Conservation (phyloP, 2,329 filamentous ascomycete genomes). For the Botrytis byssoidea region DNA sequence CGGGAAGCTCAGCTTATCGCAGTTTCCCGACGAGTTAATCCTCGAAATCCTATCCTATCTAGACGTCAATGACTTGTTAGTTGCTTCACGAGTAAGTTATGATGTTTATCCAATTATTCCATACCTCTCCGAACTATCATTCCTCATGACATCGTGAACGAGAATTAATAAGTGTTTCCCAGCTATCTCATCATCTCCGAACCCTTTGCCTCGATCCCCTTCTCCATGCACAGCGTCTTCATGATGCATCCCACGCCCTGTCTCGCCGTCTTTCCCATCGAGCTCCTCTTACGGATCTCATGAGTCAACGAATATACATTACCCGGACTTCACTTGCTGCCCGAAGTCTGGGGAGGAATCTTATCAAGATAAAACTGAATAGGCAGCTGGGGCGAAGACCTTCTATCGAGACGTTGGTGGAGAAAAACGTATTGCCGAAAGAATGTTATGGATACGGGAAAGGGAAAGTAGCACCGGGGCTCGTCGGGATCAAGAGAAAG, state of each 20-base stretch:
- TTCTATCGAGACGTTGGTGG: slow-evolving; percentile 58
- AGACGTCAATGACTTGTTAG: slow-evolving; percentile 44
- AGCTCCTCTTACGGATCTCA: slow-evolving; percentile 61
- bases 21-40: slow-evolving; percentile 42
- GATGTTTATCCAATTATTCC: background rate
- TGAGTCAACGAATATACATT: slow-evolving; percentile 63
- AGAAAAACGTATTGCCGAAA: slow-evolving; percentile 61
- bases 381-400: slow-evolving; percentile 60
- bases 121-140: background rate
- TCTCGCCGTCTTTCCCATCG: slow-evolving; percentile 56
- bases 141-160: too few relatives aligned
- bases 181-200: slow-evolving; percentile 55
- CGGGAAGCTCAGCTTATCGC: slow-evolving; percentile 5
- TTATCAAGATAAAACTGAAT: slow-evolving; percentile 63
- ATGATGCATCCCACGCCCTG: slow-evolving; percentile 53
- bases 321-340: slow-evolving; percentile 65
- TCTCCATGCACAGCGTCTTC: slow-evolving; percentile 61
- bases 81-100: slow-evolving; percentile 17
- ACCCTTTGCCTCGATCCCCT: slow-evolving; percentile 62
- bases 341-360: slow-evolving; percentile 59
- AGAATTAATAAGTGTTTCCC: slow-evolving; percentile 17
- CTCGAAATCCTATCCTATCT: slow-evolving; percentile 46
- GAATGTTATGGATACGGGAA: slow-evolving; percentile 54
- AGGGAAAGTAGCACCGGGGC: slow-evolving; percentile 50
- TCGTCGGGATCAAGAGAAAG: slow-evolving; percentile 61